Evolutionary conservation across 2,329 filamentous ascomycete genomes (phyloP).

Genomic region (Fusarium sp.): DNA sequence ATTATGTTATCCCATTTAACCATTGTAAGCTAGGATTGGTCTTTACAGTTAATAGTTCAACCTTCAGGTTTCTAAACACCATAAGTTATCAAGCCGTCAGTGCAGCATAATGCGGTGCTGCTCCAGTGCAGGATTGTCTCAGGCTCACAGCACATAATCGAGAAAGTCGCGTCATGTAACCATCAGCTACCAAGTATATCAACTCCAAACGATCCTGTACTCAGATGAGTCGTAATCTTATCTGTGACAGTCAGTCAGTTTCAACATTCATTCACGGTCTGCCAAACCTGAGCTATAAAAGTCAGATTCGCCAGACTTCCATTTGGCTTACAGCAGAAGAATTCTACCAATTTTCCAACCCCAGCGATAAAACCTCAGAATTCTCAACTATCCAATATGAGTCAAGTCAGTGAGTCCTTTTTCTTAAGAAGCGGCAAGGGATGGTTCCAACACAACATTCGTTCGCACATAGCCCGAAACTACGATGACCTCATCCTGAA

Average conservation of each 20-base stretch:
- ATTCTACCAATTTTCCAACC: not conserved
- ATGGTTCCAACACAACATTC: not conserved
- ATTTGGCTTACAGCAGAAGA: not conserved
- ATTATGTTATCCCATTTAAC: not conserved
- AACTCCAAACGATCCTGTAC: not conserved
- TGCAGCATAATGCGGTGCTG: not conserved
- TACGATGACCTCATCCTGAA: not conserved
- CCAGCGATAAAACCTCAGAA: no score
- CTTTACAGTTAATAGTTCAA: not conserved
- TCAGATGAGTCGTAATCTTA: not conserved
- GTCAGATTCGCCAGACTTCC: not conserved
- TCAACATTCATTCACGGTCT: not conserved
- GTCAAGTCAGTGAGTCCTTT: no score
- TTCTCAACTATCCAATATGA: not conserved
- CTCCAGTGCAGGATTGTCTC: not conserved
- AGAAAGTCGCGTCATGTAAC: not conserved
- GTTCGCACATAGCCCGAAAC: rapidly evolving
- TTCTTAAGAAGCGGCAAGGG: not conserved
- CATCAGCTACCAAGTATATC: not conserved
- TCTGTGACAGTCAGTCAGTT: rapidly evolving
- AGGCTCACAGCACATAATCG: not conserved
- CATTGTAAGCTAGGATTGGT: not conserved
- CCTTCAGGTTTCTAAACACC: not conserved
- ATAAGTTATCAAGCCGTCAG: not conserved
- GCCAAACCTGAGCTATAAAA: not conserved